Evolutionary conservation across 1,284 basidiomycete species (phyloP), one percentile per base, ranked within the genome.

Genomic region (Kalmanozyma brasiliensis): DNA sequence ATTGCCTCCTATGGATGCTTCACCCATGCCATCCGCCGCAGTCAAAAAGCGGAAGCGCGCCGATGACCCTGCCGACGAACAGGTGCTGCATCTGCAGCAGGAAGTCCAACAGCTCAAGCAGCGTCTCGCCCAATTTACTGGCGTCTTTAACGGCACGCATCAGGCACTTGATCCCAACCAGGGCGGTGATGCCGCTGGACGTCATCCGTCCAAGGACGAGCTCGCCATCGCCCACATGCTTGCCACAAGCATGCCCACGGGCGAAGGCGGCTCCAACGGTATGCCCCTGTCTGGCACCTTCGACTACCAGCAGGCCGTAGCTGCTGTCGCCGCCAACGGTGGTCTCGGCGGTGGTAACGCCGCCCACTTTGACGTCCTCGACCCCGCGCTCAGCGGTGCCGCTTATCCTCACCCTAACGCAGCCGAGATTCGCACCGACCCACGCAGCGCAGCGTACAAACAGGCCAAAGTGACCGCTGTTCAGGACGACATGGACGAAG

Each of bases 181-280:
- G 23, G 59, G 59, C 11, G 33, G 11, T 20, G 52, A 60, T 22
- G 49, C 38, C 3, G 47, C 48, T 8, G 64, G 57, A 6, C 55
- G 64, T 26, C 69, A 64, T 40, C 69, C 69, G 1, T 72, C 69
- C 49, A 66, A 67, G 20, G 73, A 76, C 47, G 73, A 76, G 60
- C 73, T 76, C 13, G 73, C 73, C 33, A 76, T 76, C 23, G 73
- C 73, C 11, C 69, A 76, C 26, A 67, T 76, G 56, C 68, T 76
- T 30, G 73, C 73, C 29, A 70, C 66, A n/a, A 73, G 71, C 45
- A 76, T 76, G 73, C 73, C 71, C 6, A 65, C 70, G n/a, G 73
- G 73, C 4, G 73, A 76, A 40, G 67, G 60, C 13, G 49, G 49
- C 29, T 55, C 68, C 35, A 61, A 55, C 22, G 56, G 35, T 16